A percentile compares a stretch with the other conserved stretches of the same genome.
These are phyloP conservation scores for Alternaria consortialis DNA, from an alignment of 2,329 filamentous ascomycete species.

Conservation along the genomic window DNA sequence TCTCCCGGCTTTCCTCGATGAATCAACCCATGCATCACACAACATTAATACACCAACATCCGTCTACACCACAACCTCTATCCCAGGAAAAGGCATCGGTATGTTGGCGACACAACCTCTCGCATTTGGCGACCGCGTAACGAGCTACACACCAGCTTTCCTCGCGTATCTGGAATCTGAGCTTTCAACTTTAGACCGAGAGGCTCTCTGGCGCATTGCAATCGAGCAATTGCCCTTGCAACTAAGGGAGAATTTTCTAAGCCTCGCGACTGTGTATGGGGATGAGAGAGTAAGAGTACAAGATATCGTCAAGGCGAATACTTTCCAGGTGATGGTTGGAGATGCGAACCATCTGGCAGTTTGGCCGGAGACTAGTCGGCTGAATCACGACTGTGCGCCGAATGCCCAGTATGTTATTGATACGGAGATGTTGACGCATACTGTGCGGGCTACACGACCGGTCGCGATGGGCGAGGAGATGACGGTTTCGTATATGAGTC, in stretches of 20 bases:
- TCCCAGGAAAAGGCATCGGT: conserved; percentile 44
- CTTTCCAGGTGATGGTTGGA: conserved; percentile 41
- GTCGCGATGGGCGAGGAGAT: conserved; percentile 52
- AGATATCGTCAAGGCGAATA: conserved; percentile 49
- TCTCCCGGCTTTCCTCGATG: conserved; percentile 36
- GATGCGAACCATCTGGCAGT: conserved; percentile 45
- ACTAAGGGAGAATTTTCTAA: conserved; percentile 29
- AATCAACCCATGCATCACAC: conserved; percentile 11
- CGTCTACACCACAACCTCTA: conserved; percentile 30
- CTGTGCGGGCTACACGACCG: conserved; percentile 49
- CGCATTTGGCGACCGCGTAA: conserved; percentile 35
- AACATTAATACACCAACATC: conserved; percentile 31
- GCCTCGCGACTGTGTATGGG: conserved; percentile 39
- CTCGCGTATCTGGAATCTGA: conserved; percentile 43
- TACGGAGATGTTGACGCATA: conserved; percentile 48
- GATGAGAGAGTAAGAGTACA: conserved; percentile 37
- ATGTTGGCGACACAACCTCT: conserved; percentile 39
- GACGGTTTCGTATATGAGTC: conserved; percentile 50
- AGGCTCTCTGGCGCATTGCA: conserved; percentile 37
- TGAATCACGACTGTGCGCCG: conserved; percentile 55
- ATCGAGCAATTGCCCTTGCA: conserved; percentile 36
- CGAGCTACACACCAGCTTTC: conserved; percentile 43
- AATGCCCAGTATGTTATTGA: conserved; percentile 55
- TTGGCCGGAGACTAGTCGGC: conserved; percentile 52
- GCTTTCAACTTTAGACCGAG: conserved; percentile 38